Base-by-base conservation (phyloP, 2,329 filamentous ascomycete species). In the Plectosphaerella cucumerina region DNA sequence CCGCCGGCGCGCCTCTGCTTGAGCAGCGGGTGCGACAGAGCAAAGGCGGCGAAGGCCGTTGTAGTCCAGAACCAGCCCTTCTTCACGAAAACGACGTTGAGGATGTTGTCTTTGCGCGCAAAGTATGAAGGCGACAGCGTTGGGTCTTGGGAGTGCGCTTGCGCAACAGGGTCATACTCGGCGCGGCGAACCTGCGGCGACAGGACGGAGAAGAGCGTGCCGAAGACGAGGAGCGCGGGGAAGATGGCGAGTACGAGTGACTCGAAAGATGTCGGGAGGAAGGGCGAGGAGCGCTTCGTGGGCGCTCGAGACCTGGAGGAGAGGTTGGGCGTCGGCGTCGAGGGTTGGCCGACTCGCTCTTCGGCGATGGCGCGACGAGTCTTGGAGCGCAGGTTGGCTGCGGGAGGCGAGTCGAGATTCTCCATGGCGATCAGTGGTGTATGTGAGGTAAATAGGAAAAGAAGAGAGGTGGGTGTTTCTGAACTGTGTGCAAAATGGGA, bases 21-120 rank as follows among this genome's bases (percentile, higher is more conserved):
- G 66, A 78, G 55, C 63, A 73, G 58, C 62, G 87, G 83, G 63
- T 96, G 87, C 21, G 84, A 85, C 41, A 85, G 67, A 6, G 89
- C 67, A 54, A 96, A 90, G 15, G 81, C 68, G 33, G 80, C 69
- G 62, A 96, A 92, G 1, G 89, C 86, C 10, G 82, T 65, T 0
- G 89, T 91, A 26, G 90, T 85, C 94, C 94, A 99, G 47, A 86
- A 81, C 94, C 94, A 99, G 54, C 93, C 93, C 49, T 89, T 78
- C 76, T 99, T 99, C 62, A 99, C 94, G 64, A 97, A 99, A 61
- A 91, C 81, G 44, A 88, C 70, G 66, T 99, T 99, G 80, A 97
- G 88, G 48, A 97, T 61, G 72, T 99, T 99, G 67, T 84, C 80
- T 71, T 99, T 99, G 60, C 87, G 87, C 44, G 94, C 93, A 67